These are phyloP conservation scores for Cladosporium sp. DNA, from an alignment of 2,329 filamentous ascomycete genomes.

Conservation along the genomic window DNA sequence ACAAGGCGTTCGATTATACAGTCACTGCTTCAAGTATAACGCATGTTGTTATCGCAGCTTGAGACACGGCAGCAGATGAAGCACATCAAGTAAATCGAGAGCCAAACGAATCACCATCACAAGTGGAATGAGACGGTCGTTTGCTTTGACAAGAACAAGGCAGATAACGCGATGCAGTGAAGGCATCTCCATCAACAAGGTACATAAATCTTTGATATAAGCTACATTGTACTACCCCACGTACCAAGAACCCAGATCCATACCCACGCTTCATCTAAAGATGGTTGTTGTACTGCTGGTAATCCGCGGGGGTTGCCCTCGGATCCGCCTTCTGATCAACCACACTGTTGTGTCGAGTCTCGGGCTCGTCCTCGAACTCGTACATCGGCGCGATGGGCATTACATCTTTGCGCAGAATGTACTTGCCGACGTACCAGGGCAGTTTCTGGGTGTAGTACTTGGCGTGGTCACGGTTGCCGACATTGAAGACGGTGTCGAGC, in stretches of 20 bases:
- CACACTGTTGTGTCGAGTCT: conserved; percentile 15
- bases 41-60: too few species aligned
- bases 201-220: not conserved
- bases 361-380: conserved; percentile 22
- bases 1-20: too few species aligned
- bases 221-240: not conserved
- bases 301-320: not conserved
- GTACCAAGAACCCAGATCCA: not conserved
- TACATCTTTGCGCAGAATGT: conserved; percentile 26
- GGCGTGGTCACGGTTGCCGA: conserved; percentile 28
- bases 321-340: not conserved
- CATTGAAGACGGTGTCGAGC: conserved; percentile 58
- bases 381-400: conserved; percentile 25
- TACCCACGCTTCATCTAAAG: not conserved
- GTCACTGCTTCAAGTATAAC: too few species aligned
- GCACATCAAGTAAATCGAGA: too few species aligned
- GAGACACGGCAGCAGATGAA: too few species aligned
- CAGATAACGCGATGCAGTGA: not conserved
- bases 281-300: not conserved
- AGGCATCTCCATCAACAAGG: not conserved
- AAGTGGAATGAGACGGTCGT: too few species aligned
- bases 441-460: conserved; percentile 30
- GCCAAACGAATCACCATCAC: too few species aligned
- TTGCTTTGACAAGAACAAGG: too few species aligned
- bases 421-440: conserved; percentile 29